Conservation (phyloP, 345 rosid genomes). For the Salix dunnii region DNA sequence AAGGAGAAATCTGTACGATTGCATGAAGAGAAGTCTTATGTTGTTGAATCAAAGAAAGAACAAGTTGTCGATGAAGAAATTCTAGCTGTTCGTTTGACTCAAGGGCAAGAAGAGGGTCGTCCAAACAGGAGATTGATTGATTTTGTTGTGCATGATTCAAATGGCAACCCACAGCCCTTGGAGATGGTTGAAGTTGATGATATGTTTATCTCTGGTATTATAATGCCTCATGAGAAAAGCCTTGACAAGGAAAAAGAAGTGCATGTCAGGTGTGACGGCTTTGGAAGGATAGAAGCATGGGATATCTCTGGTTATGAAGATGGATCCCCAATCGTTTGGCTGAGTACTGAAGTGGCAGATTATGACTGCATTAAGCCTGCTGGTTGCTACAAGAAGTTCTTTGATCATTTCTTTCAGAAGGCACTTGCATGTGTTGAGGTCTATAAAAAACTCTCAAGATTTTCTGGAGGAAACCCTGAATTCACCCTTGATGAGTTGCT, state of each 20-base stretch:
- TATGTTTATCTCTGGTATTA: conserved; percentile 24
- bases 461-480: conserved; percentile 26
- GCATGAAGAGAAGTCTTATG: conserved; percentile 33
- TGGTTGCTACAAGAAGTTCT: conserved; percentile 18
- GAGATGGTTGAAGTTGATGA: conserved; percentile 30
- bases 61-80: conserved; percentile 49
- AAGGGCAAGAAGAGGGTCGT: conserved; percentile 16
- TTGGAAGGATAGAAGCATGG: conserved; percentile 33
- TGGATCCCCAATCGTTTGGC: conserved; percentile 30
- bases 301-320: conserved; percentile 30
- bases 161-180: conserved; percentile 22
- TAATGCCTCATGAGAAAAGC: conserved; percentile 20
- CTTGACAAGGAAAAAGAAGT: conserved; percentile 15
- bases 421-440: conserved; percentile 23
- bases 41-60: conserved; percentile 46
- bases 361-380: conserved; percentile 28
- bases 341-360: conserved; percentile 26
- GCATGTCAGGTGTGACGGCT: conserved; percentile 24
- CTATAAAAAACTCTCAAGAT: conserved; percentile 24
- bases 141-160: conserved; percentile 23
- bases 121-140: conserved; percentile 25
- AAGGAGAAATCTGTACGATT: conserved; percentile 52
- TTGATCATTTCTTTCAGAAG: conserved; percentile 24
- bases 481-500: conserved; percentile 28
- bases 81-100: conserved; percentile 18